These are phyloP conservation scores for Cocos nucifera DNA, from an alignment of 176 grass and related monocot species.

Conservation along the genomic window DNA sequence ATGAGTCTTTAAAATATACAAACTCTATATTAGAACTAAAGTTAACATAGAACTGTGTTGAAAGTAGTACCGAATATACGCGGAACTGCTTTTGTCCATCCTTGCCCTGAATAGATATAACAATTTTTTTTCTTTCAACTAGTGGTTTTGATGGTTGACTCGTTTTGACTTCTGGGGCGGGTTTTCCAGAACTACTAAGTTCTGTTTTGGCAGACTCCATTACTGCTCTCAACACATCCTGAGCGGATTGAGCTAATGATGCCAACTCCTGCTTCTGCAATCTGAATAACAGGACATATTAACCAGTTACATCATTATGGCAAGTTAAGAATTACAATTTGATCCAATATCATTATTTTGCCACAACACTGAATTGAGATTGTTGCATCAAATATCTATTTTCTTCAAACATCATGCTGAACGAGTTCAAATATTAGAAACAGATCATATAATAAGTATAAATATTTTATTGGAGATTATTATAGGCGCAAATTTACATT, in stretches of 20 bases:
- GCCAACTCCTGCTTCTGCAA: conserved; percentile 48
- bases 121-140: conserved; percentile 41
- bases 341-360: conserved; percentile 1
- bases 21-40: too few species aligned
- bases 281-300: conserved; percentile 30
- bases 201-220: conserved; percentile 35
- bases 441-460: too few species aligned
- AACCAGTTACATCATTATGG: background rate
- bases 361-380: background rate
- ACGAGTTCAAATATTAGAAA: too few species aligned
- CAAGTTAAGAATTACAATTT: background rate
- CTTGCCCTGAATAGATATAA: conserved; percentile 76
- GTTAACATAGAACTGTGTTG: background rate
- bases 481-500: too few species aligned
- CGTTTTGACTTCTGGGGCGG: conserved; percentile 33
- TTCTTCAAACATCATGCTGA: too few species aligned
- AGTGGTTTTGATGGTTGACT: conserved; percentile 28
- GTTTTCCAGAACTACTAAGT: conserved; percentile 16
- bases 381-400: too few species aligned
- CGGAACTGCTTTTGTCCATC: conserved; percentile 48
- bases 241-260: conserved; percentile 37
- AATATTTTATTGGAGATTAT: too few species aligned
- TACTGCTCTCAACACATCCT: conserved; percentile 36
- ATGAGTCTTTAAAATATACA: too few species aligned
- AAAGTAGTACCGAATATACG: conserved; percentile 49